Evolutionary conservation across 768 basidiomycete species (phyloP), one percentile per base, ranked within the genome.

Genomic region (Podaxis sp.): DNA sequence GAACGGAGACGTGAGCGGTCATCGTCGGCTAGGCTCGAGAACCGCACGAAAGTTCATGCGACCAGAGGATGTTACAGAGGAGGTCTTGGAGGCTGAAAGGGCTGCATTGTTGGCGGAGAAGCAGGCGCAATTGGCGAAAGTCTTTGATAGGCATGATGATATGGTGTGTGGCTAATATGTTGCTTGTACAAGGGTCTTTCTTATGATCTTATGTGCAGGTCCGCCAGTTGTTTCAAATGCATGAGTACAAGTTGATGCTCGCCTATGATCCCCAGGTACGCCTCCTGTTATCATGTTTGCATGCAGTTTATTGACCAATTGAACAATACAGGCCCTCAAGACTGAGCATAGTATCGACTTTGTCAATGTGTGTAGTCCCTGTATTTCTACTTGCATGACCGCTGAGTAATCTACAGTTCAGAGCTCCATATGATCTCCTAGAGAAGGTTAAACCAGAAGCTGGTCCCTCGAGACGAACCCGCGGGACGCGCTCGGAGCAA

Each of bases 211-310:
- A 62, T 13, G 47, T 22, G 46, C 64, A 94, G 89, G 81, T 96
- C 53, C 85, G 95, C 63, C 93, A 98, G 74, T 79, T 85, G 63
- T 98, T 96, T 73, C 95, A 98, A 70, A 80, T 96, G 74, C 89
- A 95, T 66, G 80, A 88, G 62, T 96, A 90, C 70, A 83, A 86
- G 2, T 86, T 83, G 25, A 80, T 96, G 77, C 75, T 94, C 38
- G 80, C 79, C 19, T 98, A 87, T 72, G 83, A 96, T 73, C 95
- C 94, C 8, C 73, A 78, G 73, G 90, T 91, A 64, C 40, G 84
- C 70, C 57, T n/a, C 55, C 57, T 1, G 13, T 11, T 53, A 8
- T 56, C 17, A 33, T 37, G 47, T n/a, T 15, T 25, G 11, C 49
- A 36, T 36, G 52, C 33, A 37, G 56, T 52, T 57, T 52, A 53